phyloP scores from a whole-genome alignment of 495 filamentous ascomycete genomes.

The Hypoxylon lenormandii region DNA sequence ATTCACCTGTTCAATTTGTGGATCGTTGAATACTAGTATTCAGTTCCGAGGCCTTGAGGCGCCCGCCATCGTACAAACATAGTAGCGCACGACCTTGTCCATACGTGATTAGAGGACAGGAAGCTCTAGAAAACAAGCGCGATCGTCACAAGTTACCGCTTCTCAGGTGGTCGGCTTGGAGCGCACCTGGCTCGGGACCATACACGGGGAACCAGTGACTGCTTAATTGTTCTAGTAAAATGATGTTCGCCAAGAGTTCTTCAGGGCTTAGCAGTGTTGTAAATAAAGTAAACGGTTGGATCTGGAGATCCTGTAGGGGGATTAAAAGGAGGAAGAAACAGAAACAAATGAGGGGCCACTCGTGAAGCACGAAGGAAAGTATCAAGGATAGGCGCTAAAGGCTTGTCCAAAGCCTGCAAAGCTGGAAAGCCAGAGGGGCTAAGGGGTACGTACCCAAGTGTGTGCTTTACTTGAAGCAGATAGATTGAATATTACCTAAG shows the following conservation, averaged over 20 bases:
- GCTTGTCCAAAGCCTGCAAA: background rate
- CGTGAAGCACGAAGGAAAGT: slow-evolving; percentile 22
- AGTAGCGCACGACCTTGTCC: background rate
- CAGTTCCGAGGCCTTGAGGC: slow-evolving; percentile 10
- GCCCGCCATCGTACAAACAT: slow-evolving; percentile 2
- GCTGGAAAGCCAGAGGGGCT: too few relatives aligned
- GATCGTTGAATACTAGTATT: background rate
- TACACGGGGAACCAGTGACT: slow-evolving; percentile 23
- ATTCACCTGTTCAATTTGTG: slow-evolving; percentile 9
- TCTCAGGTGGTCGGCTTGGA: slow-evolving; percentile 9
- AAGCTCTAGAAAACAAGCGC: slow-evolving; percentile 20
- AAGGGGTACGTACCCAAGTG: slow-evolving; percentile 5
- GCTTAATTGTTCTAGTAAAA: slow-evolving; percentile 13
- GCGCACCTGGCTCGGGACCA: background rate
- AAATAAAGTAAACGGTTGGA: slow-evolving; percentile 13
- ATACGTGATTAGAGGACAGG: slow-evolving; percentile 20
- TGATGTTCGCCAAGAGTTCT: slow-evolving; percentile 28
- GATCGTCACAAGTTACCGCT: slow-evolving; percentile 9
- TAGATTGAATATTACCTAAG: slow-evolving; percentile 26
- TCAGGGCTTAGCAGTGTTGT: slow-evolving; percentile 23
- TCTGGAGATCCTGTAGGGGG: slow-evolving; percentile 3
- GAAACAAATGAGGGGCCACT: slow-evolving; percentile 20
- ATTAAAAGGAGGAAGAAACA: slow-evolving; percentile 7
- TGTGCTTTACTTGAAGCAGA: slow-evolving; percentile 13
- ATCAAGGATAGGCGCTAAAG: slow-evolving; percentile 38